Evolutionary conservation across 2,329 filamentous ascomycete genomes (phyloP).

Genomic region (Arthrobotrys pseudoclavata): DNA sequence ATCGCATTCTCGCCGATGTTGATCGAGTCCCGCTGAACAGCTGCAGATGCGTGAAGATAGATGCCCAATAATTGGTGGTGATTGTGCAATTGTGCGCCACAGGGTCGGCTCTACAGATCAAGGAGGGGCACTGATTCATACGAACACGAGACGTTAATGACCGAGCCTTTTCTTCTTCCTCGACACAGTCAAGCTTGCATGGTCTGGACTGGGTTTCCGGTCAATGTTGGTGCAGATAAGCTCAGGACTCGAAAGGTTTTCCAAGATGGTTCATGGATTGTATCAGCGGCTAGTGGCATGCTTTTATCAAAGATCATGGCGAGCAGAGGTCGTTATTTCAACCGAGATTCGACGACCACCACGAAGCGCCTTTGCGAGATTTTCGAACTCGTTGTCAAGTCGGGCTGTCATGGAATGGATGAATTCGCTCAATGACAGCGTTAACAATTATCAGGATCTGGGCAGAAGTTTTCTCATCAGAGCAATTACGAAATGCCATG

Average conservation of each 20-base stretch:
- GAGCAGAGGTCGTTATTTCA: slow-evolving; percentile 13
- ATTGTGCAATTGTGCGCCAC: slow-evolving; percentile 36
- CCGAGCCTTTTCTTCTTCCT: slow-evolving; percentile 40
- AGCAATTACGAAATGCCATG: slow-evolving; percentile 15
- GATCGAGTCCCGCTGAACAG: slow-evolving; percentile 7
- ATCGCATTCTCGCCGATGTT: slow-evolving; percentile 13
- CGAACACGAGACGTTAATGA: slow-evolving; percentile 32
- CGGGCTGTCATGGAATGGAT: background rate
- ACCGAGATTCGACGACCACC: slow-evolving; percentile 30
- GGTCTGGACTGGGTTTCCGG: slow-evolving; percentile 21
- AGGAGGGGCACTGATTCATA: background rate
- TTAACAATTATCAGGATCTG: slow-evolving; percentile 5
- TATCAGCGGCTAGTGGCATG: slow-evolving; percentile 51
- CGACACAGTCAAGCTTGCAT: slow-evolving; percentile 13
- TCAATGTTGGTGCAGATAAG: slow-evolving; percentile 28
- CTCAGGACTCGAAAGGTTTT: slow-evolving; percentile 18
- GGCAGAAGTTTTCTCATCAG: slow-evolving; percentile 6
- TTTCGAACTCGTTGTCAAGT: slow-evolving; percentile 6
- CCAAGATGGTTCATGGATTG: slow-evolving; percentile 26
- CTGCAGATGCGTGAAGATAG: slow-evolving; percentile 15
- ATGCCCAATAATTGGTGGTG: slow-evolving; percentile 6
- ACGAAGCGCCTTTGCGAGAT: slow-evolving; percentile 21
- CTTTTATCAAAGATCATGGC: slow-evolving; percentile 30
- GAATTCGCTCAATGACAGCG: background rate
- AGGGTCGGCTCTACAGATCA: slow-evolving; percentile 1